Conservation (phyloP, 768 basidiomycete genomes). For the Clathrus columnatus region DNA sequence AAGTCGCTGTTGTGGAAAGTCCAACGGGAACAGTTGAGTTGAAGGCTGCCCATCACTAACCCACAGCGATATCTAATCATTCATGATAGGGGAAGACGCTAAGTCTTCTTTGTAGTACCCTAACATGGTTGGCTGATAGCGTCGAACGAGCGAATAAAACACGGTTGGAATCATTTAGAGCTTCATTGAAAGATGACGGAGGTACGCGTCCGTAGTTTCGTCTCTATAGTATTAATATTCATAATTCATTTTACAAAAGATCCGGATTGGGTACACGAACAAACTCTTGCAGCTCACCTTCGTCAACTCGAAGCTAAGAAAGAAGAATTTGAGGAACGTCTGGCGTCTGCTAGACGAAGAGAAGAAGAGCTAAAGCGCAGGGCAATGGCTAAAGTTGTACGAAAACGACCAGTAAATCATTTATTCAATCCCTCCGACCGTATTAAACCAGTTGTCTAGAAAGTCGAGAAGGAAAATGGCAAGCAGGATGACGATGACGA, state of each 20-base stretch:
- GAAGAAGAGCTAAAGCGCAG: constrained; percentile 49
- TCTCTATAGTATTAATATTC: neutral
- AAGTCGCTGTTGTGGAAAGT: constrained; percentile 78
- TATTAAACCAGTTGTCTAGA: neutral
- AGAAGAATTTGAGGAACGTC: constrained; percentile 49
- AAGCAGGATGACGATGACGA: constrained; percentile 36
- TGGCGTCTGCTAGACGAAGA: constrained; percentile 51
- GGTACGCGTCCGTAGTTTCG: neutral
- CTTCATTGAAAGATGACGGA: constrained; percentile 1
- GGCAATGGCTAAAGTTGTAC: constrained; percentile 37
- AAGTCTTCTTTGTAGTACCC: constrained; percentile 63
- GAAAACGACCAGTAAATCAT: constrained; percentile 48
- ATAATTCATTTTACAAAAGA: constrained; percentile 30
- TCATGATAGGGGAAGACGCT: constrained; percentile 71
- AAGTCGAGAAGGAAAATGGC: constrained; percentile 14
- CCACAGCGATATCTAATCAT: neutral
- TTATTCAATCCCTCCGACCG: neutral
- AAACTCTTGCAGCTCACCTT: constrained; percentile 55
- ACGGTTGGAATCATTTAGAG: constrained; percentile 33
- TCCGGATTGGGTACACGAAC: constrained; percentile 69
- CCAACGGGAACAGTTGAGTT: constrained; percentile 75
- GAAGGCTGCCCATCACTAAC: too few species aligned
- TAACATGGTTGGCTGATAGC: constrained; percentile 70
- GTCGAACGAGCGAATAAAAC: constrained; percentile 62
- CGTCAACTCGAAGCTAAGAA: constrained; percentile 64